Percentiles rank a stretch among this genome's conserved stretches.
These are phyloP conservation scores for Arthroderma sp. DNA, from an alignment of 2,329 filamentous ascomycete species.

Conservation along the genomic window DNA sequence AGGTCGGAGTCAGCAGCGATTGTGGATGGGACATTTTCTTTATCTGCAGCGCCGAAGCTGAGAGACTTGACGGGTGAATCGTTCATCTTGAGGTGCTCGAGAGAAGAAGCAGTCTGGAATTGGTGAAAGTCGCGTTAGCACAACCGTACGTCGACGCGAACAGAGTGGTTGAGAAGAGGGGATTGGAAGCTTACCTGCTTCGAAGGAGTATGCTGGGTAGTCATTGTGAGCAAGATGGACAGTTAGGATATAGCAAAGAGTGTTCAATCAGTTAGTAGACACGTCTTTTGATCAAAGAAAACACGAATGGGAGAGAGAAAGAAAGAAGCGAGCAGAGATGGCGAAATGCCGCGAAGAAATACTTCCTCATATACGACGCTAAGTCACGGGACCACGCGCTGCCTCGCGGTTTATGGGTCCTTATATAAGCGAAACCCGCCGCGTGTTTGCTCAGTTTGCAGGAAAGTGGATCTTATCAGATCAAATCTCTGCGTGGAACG, in stretches of 20 bases:
- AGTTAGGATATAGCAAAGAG: slow-evolving; percentile 4
- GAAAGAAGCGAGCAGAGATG: not conserved
- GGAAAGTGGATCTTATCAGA: slow-evolving; percentile 9
- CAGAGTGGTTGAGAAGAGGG: slow-evolving; percentile 15
- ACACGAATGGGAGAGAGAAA: slow-evolving; percentile 8
- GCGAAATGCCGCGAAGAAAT: no score
- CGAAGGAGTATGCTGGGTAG: slow-evolving; percentile 60
- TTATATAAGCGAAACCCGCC: not conserved
- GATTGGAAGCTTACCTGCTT: slow-evolving; percentile 50
- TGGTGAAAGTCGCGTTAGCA: slow-evolving; percentile 23
- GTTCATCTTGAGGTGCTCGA: slow-evolving; percentile 76
- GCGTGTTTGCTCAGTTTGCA: slow-evolving; percentile 3
- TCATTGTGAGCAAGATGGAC: slow-evolving; percentile 43
- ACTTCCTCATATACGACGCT: slow-evolving; percentile 4
- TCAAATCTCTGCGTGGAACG: not conserved
- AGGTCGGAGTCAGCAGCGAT: slow-evolving; percentile 41
- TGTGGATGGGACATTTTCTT: slow-evolving; percentile 59
- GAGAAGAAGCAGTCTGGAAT: slow-evolving; percentile 64
- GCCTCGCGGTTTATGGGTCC: slow-evolving; percentile 4
- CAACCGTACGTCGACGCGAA: slow-evolving; percentile 21
- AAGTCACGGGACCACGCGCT: slow-evolving; percentile 14
- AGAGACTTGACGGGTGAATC: slow-evolving; percentile 87
- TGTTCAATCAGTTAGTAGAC: not conserved
- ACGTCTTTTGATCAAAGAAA: not conserved
- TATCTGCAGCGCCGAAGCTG: slow-evolving; percentile 58